A percentile compares a stretch with the other conserved stretches of the same genome.
Conservation (phyloP, 2,329 filamentous ascomycete genomes). For the Fusarium mundagurra region DNA sequence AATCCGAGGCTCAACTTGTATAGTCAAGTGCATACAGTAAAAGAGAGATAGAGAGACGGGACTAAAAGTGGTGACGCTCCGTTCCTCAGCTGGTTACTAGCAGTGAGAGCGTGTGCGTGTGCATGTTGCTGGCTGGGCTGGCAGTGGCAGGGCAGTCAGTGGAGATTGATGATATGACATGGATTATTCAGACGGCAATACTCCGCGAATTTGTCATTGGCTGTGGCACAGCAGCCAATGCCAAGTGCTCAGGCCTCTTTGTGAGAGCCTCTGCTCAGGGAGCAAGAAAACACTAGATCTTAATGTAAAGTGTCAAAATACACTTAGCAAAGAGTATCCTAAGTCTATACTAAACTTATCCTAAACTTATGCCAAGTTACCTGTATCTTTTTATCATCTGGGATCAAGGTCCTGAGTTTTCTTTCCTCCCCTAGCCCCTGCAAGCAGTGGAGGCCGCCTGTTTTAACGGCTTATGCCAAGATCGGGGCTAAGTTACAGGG, state of each 20-base stretch:
- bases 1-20: not conserved
- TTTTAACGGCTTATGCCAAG: not conserved
- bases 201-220: not conserved
- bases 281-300: too few relatives aligned
- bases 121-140: too few relatives aligned
- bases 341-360: too few relatives aligned
- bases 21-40: not conserved
- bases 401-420: too few relatives aligned
- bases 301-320: too few relatives aligned
- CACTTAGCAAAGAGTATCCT: too few relatives aligned
- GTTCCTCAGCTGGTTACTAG: slow-evolving; percentile 17
- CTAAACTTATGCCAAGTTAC: too few relatives aligned
- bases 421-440: too few relatives aligned
- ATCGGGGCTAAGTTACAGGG: not conserved
- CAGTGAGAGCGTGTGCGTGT: not conserved
- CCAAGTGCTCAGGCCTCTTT: slow-evolving; percentile 12
- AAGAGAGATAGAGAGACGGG: not conserved
- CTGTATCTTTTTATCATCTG: too few relatives aligned
- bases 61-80: not conserved
- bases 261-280: not conserved
- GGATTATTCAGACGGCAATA: not conserved
- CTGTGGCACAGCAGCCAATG: not conserved
- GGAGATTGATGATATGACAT: not conserved
- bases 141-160: not conserved
- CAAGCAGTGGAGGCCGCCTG: not conserved